These are phyloP conservation scores for Camillea tinctor DNA, from an alignment of 2,329 filamentous ascomycete species.

Conservation along the genomic window DNA sequence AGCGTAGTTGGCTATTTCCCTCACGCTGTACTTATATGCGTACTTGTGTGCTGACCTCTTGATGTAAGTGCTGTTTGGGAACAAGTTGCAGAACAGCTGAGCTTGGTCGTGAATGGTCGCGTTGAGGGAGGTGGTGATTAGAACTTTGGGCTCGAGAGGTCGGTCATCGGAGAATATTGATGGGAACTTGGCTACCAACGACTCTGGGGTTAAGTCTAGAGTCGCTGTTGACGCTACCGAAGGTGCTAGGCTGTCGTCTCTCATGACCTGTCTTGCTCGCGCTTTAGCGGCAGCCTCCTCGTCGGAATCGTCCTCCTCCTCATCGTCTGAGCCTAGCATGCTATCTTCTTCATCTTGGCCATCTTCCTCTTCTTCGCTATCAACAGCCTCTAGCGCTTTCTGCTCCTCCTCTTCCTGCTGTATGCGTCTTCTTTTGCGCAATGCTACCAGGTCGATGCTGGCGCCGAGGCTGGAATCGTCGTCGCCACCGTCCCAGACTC, in stretches of 20 bases:
- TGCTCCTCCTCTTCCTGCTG: conserved; percentile 47
- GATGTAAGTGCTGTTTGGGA: conserved; percentile 86
- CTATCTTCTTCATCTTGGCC: conserved; percentile 68
- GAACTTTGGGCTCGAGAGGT: conserved; percentile 71
- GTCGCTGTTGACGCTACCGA: conserved; percentile 62
- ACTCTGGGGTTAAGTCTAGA: conserved; percentile 61
- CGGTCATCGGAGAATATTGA: conserved; percentile 60
- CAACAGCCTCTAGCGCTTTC: conserved; percentile 45
- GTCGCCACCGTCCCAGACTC: conserved; percentile 81
- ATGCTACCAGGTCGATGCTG: conserved; percentile 57
- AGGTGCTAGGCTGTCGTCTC: conserved; percentile 52
- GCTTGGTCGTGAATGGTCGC: conserved; percentile 85
- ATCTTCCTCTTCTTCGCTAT: conserved; percentile 45
- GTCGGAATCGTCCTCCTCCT: conserved; percentile 44
- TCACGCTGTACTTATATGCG: conserved; percentile 85
- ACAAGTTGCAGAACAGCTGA: conserved; percentile 72
- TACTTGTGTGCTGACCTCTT: conserved; percentile 80
- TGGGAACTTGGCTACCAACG: conserved; percentile 60
- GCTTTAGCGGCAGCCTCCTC: conserved; percentile 39
- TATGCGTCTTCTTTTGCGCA: conserved; percentile 54
- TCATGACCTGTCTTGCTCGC: conserved; percentile 43
- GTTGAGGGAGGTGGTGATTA: conserved; percentile 89
- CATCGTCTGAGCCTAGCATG: conserved; percentile 69
- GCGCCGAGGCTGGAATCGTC: conserved; percentile 54
- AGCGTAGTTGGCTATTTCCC: conserved; percentile 87